A percentile compares a stretch with the other conserved stretches of the same genome.
phyloP scores from a whole-genome alignment of 1,139 yeast genomes.

The Candida anutae region DNA sequence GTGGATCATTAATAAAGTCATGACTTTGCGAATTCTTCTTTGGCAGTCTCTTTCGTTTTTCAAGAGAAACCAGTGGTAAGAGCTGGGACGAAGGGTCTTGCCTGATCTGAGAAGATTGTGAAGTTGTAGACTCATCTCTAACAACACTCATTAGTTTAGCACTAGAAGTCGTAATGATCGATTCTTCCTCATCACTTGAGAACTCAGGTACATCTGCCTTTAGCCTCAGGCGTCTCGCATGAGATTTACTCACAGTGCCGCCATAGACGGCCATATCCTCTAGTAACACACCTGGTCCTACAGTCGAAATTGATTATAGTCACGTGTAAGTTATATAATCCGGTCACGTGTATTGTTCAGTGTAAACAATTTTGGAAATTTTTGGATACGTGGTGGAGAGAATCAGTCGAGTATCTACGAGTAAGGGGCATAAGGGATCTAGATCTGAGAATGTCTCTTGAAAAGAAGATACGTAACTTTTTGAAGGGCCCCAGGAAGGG shows the following conservation, averaged over 20 bases:
- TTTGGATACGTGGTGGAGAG: no score
- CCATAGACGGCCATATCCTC: no score
- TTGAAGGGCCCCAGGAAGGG: slow-evolving; percentile 47
- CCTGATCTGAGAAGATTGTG: background rate
- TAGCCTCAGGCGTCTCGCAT: slow-evolving; percentile 2
- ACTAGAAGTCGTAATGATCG: background rate
- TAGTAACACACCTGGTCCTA: no score
- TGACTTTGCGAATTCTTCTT: background rate
- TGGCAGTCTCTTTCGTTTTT: background rate
- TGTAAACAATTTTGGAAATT: no score
- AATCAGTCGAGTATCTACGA: no score
- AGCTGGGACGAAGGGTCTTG: no score
- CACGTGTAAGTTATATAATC: no score
- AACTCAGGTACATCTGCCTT: slow-evolving; percentile 3
- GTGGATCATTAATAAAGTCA: slow-evolving; percentile 3
- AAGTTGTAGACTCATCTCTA: slow-evolving; percentile 2
- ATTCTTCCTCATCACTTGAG: slow-evolving; percentile 6
- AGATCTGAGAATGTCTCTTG: slow-evolving; percentile 40
- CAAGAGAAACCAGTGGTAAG: no score
- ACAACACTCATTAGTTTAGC: slow-evolving; percentile 2
- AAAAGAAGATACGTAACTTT: slow-evolving; percentile 36
- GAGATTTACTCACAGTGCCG: no score
- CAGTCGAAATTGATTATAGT: no score
- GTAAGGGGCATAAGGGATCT: no score
- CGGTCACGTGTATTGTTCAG: no score